Conservation (phyloP, 257 asterid genomes). For the Leonotis leonurus region DNA sequence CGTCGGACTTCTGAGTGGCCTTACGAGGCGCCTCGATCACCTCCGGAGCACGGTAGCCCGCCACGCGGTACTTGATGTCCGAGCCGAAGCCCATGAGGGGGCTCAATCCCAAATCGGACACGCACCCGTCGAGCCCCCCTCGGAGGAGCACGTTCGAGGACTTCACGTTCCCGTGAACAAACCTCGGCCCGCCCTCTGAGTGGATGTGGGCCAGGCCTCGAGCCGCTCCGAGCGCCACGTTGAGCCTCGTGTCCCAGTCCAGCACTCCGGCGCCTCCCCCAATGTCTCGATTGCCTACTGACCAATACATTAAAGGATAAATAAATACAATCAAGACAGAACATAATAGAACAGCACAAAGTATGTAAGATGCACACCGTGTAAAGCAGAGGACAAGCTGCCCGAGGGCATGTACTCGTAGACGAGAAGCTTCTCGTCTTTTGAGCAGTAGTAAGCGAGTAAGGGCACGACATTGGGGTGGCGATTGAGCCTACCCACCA, state of each 20-base stretch:
- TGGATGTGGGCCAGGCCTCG: conserved; percentile 74
- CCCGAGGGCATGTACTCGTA: conserved; percentile 69
- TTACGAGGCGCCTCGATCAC: conserved; percentile 63
- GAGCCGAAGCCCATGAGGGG: conserved; percentile 41
- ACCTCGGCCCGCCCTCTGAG: conserved; percentile 48
- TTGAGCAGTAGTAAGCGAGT: conserved; percentile 81
- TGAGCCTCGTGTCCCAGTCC: conserved; percentile 82
- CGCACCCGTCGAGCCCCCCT: conserved; percentile 41
- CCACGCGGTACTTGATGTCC: conserved; percentile 47
- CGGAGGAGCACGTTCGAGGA: conserved; percentile 77
- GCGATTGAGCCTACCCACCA: conserved; percentile 38
- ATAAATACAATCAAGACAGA: not conserved
- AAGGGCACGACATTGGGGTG: conserved; percentile 60
- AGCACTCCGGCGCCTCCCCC: conserved; percentile 43
- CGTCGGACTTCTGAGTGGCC: conserved; percentile 66
- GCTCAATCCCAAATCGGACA: conserved; percentile 65
- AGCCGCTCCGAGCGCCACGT: conserved; percentile 70
- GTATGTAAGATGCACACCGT: conserved; percentile 33
- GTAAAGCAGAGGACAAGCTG: conserved; percentile 78
- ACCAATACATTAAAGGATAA: not conserved
- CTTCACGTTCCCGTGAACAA: conserved; percentile 73
- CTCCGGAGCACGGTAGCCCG: conserved; percentile 91
- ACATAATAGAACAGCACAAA: not conserved
- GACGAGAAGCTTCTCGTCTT: conserved; percentile 92
- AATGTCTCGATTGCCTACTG: conserved; percentile 46